Percentiles rank a stretch among this genome's conserved stretches.
Conservation (phyloP, 2,329 filamentous ascomycete species). For the Beauveria brongniartii region DNA sequence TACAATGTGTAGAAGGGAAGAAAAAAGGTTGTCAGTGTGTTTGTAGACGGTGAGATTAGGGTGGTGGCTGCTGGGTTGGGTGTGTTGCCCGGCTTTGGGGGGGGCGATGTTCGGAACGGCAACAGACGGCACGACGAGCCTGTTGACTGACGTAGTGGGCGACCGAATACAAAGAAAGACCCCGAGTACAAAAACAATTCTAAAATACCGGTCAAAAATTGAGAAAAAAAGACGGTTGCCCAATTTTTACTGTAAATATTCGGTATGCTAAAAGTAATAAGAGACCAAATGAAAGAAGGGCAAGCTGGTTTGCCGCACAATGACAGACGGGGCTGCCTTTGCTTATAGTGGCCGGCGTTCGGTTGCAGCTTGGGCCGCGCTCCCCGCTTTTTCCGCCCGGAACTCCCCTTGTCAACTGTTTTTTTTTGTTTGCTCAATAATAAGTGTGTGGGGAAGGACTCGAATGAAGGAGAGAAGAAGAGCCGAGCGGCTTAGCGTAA, state of each 20-base stretch:
- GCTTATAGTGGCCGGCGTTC: constrained; percentile 9
- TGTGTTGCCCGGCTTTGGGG: not conserved
- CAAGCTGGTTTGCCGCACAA: not conserved
- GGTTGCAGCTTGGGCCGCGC: not conserved
- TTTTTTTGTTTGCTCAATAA: not conserved
- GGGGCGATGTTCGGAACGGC: not conserved
- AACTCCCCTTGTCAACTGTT: not conserved
- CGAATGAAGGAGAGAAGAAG: not conserved
- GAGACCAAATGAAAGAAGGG: not conserved
- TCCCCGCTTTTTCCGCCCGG: not conserved
- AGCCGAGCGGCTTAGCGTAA: constrained; percentile 11
- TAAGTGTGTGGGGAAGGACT: not conserved
- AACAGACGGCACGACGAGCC: not conserved
- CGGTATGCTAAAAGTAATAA: no score
- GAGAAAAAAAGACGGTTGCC: no score
- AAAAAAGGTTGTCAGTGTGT: not conserved
- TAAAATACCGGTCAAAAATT: no score
- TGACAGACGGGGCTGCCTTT: not conserved
- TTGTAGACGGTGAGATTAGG: not conserved
- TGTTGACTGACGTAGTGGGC: no score
- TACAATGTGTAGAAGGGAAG: not conserved
- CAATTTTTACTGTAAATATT: no score
- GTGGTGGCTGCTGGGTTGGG: constrained; percentile 5
- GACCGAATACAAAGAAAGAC: no score
- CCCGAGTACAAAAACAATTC: no score